Evolutionary conservation across 2,329 filamentous ascomycete genomes (phyloP).

Genomic region (Cercospora nicotianae): DNA sequence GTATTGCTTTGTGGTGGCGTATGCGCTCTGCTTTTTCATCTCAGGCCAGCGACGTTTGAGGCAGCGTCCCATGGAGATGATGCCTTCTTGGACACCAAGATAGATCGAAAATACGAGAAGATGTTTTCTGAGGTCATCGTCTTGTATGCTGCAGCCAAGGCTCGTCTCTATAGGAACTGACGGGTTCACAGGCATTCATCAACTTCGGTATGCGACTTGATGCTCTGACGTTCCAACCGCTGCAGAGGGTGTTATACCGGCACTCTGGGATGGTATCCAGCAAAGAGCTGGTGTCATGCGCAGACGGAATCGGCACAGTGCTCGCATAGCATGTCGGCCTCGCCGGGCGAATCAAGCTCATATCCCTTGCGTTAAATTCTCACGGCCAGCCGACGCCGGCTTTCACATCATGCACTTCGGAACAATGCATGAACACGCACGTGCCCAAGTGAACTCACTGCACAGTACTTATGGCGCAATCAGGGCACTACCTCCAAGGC

Average conservation of each 20-base stretch:
- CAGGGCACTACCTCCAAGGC: neutral
- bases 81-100: conserved; percentile 12
- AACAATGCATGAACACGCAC: neutral
- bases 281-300: neutral
- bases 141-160: neutral
- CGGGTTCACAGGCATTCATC: neutral
- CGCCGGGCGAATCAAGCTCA: neutral
- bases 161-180: neutral
- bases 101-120: neutral
- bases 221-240: neutral
- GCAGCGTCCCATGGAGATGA: conserved; percentile 14
- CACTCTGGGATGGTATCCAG: neutral
- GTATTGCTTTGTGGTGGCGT: conserved; percentile 33
- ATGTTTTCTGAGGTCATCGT: neutral
- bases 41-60: conserved; percentile 12
- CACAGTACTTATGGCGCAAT: neutral
- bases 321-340: neutral
- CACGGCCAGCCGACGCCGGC: neutral
- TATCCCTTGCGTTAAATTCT: neutral
- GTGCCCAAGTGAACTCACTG: neutral
- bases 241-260: neutral
- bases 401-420: neutral
- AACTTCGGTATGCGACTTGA: neutral
- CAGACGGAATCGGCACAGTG: neutral
- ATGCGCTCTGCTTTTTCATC: conserved; percentile 14